These are phyloP conservation scores for Trichoderma sp. DNA, from an alignment of 2,329 filamentous ascomycete genomes.

Conservation along the genomic window DNA sequence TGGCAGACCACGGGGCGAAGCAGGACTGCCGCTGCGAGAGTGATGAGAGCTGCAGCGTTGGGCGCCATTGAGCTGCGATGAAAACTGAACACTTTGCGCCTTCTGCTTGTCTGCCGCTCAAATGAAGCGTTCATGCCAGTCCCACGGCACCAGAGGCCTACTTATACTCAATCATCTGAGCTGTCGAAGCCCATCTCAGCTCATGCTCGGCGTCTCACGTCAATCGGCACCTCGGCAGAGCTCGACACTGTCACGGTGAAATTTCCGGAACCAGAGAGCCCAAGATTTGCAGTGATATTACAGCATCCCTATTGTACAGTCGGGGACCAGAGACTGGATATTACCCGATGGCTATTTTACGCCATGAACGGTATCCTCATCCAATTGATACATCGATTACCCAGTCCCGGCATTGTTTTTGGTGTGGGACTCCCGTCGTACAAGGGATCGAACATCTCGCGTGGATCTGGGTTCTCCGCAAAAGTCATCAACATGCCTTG, in stretches of 20 bases:
- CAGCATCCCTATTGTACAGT: background rate
- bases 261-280: background rate
- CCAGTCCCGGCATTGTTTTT: background rate
- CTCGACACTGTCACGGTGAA: slow-evolving; percentile 3
- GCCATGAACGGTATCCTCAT: background rate
- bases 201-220: background rate
- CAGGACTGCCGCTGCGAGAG: slow-evolving; percentile 16
- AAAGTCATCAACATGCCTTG: background rate
- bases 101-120: background rate
- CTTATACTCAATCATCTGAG: background rate
- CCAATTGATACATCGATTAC: background rate
- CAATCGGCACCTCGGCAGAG: background rate
- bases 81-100: background rate
- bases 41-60: background rate
- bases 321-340: background rate
- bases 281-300: background rate
- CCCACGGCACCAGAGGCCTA: background rate
- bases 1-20: slow-evolving; percentile 21
- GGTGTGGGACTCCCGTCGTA: background rate
- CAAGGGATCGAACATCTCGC: background rate
- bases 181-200: too few species aligned
- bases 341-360: slow-evolving; percentile 14
- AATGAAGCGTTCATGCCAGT: background rate
- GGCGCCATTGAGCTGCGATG: slow-evolving; percentile 9
- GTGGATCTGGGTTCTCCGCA: slow-evolving; percentile 8